phyloP scores from a whole-genome alignment of 805 yeast species.

The Kazachstania kunashirensis region DNA sequence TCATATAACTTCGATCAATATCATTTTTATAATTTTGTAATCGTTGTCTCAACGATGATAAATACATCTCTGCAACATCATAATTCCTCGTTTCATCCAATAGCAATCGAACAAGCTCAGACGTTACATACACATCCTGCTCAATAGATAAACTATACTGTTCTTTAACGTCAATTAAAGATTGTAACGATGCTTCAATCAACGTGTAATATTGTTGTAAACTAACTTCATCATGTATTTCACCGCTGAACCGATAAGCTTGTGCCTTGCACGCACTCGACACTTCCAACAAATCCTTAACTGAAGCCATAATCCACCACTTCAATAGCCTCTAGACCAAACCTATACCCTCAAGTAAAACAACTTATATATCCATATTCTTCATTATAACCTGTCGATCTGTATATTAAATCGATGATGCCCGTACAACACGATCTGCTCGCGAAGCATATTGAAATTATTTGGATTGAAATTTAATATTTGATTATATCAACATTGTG shows the following conservation, averaged over 20 bases:
- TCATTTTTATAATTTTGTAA: conserved; percentile 14
- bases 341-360: too few relatives aligned
- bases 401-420: too few relatives aligned
- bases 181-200: conserved; percentile 21
- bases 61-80: conserved; percentile 23
- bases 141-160: conserved; percentile 16
- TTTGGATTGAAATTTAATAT: too few relatives aligned
- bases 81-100: conserved; percentile 25
- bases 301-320: not conserved
- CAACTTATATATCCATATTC: too few relatives aligned
- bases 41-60: conserved; percentile 19
- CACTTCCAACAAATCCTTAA: conserved; percentile 1
- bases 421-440: too few relatives aligned
- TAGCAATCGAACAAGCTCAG: conserved; percentile 21
- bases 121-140: conserved; percentile 20
- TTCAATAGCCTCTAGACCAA: too few relatives aligned
- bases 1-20: conserved; percentile 9
- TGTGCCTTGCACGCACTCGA: conserved; percentile 20
- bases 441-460: too few relatives aligned
- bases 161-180: conserved; percentile 14
- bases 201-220: conserved; percentile 28
- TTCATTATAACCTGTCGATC: too few relatives aligned
- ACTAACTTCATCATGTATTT: conserved; percentile 14
- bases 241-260: conserved; percentile 14
- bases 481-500: too few relatives aligned